Evolutionary conservation across 2,329 filamentous ascomycete genomes (phyloP), one percentile per base, ranked within the genome.

Genomic region (Alternaria consortialis): DNA sequence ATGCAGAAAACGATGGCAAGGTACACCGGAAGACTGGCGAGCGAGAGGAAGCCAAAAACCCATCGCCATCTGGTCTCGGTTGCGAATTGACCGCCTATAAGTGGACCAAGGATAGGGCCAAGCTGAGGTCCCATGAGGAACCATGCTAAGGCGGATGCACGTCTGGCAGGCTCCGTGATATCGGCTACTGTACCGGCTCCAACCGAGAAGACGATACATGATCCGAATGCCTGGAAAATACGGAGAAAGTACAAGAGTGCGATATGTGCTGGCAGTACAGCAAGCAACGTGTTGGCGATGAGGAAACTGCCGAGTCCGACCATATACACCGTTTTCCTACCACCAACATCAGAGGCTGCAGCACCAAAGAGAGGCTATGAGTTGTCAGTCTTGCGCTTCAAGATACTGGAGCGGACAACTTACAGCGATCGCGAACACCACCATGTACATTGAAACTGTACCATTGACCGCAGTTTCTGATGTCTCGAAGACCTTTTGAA

Each of bases 381-480:
- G 9, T 25, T 39, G 46, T 71, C 39, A 71, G 66, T 39, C 4
- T 37, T 32, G 17, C 20, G 11, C 9, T 29, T 20, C 4, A 4
- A 40, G 27, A 0, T 44, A 2, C 51, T 15, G 6, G 20, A 5
- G 20, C 20, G 32, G 17, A 29, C 8, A 7, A 68, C 64, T 17
- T 66, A 72, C 64, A 39, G 76, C 76, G 15, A 83, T 53, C 15
- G 80, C 81, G 58, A 83, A 83, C 0, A 81, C 75, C 9, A 77
- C 71, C 79, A 81, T 82, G 64, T 82, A 83, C 4, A 82, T 76
- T 0, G 79, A 77, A n/a, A 83, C 80, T 0, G 81, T 81, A 3
- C 75, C 80, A 63, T 83, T 83, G 37, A 83, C 78, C 2, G 69
- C 74, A 6, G 77, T 76, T 27, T 68, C 67, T 7, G 73, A 75